Conservation (phyloP, 2,329 filamentous ascomycete species). For the Scedosporium apiospermum region DNA sequence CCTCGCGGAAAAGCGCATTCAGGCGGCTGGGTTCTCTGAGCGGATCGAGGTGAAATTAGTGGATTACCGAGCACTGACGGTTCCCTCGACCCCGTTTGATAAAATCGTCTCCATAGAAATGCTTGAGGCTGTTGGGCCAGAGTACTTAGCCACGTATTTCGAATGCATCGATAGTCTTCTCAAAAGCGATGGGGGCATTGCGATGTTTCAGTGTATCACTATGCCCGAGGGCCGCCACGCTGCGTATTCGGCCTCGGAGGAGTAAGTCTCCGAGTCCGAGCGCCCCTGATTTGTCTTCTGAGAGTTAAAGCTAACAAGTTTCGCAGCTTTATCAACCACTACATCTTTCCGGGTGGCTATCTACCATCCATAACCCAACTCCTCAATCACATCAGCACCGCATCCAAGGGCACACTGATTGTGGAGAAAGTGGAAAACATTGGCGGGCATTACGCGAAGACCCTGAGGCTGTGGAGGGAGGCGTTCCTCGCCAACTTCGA, state of each 20-base stretch:
- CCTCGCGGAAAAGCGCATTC: slow-evolving; percentile 56
- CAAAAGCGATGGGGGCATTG: slow-evolving; percentile 56
- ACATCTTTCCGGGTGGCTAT: slow-evolving; percentile 73
- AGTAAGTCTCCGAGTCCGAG: slow-evolving; percentile 30
- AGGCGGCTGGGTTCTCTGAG: slow-evolving; percentile 46
- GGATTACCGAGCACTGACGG: slow-evolving; percentile 57
- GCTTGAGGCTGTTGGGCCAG: slow-evolving; percentile 63
- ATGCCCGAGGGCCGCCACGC: slow-evolving; percentile 63
- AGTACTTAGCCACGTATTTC: slow-evolving; percentile 61
- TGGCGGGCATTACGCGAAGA: slow-evolving; percentile 63
- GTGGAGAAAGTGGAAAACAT: slow-evolving; percentile 63
- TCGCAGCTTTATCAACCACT: slow-evolving; percentile 58
- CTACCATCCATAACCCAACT: slow-evolving; percentile 50
- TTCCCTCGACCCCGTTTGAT: slow-evolving; percentile 49
- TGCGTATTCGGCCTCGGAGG: slow-evolving; percentile 55
- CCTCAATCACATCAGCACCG: slow-evolving; percentile 48
- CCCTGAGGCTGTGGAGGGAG: slow-evolving; percentile 58
- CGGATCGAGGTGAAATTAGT: slow-evolving; percentile 55
- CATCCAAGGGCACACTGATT: slow-evolving; percentile 52
- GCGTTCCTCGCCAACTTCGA: slow-evolving; percentile 56
- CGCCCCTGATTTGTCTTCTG: neutral
- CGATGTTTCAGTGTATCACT: slow-evolving; percentile 68
- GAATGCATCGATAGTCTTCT: slow-evolving; percentile 51
- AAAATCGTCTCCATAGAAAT: slow-evolving; percentile 70
- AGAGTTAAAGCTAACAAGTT: slow-evolving; percentile 4